These are phyloP conservation scores for Cucumis sativus DNA, from an alignment of 306 rosid genomes.

Conservation along the genomic window Cucumber_9930_V3 NC_026659.2:30329501-30330000, in stretches of 20 bases:
- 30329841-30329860: neutral
- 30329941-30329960: slow-evolving; percentile 27
- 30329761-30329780: slow-evolving; percentile 56
- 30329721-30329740: slow-evolving; percentile 36
- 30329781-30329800: slow-evolving; percentile 28
- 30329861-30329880: slow-evolving; percentile 26
- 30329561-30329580: neutral
- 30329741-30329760: slow-evolving; percentile 45
- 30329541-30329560: neutral
- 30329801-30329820: neutral
- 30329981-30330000: neutral
- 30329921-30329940: slow-evolving; percentile 49
- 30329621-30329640: neutral
- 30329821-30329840: neutral
- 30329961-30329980: neutral
- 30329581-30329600: neutral
- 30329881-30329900: slow-evolving; percentile 37
- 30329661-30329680: slow-evolving; percentile 37
- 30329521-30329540: neutral
- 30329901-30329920: slow-evolving; percentile 61
- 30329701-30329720: slow-evolving; percentile 36
- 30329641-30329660: slow-evolving; percentile 22
- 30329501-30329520: slow-evolving; percentile 37
- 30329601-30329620: neutral
- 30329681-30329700: slow-evolving; percentile 37